phyloP scores from a whole-genome alignment of 345 rosid genomes.

The Eutrema yunnanense region DNA sequence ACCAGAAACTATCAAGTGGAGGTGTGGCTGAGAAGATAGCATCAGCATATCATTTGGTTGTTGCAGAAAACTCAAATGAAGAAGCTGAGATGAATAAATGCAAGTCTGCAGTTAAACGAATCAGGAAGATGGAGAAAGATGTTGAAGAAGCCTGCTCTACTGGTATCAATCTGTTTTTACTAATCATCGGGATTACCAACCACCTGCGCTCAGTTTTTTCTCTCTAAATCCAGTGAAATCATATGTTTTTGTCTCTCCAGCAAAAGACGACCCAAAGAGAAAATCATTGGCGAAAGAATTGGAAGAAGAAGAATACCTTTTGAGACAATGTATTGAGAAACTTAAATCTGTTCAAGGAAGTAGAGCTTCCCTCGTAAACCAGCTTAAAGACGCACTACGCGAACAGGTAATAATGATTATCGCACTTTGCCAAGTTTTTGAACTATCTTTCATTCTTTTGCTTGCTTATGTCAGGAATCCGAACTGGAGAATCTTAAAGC shows the following conservation, averaged over 20 bases:
- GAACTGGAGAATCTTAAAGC: conserved; percentile 78
- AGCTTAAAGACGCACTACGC: conserved; percentile 70
- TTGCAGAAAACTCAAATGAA: conserved; percentile 66
- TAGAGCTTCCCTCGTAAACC: conserved; percentile 69
- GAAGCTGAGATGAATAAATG: conserved; percentile 83
- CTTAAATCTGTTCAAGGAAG: conserved; percentile 71
- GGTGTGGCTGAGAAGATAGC: conserved; percentile 84
- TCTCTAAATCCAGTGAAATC: background rate
- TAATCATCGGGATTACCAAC: background rate
- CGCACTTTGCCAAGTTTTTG: background rate
- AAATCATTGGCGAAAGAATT: conserved; percentile 57
- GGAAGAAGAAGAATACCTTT: conserved; percentile 64
- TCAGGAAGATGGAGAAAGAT: conserved; percentile 85
- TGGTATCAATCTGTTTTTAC: conserved; percentile 37
- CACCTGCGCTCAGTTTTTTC: background rate
- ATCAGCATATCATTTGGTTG: conserved; percentile 73
- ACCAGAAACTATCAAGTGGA: conserved; percentile 75
- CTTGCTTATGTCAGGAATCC: conserved; percentile 53
- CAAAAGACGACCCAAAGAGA: conserved; percentile 51
- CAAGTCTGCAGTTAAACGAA: conserved; percentile 56
- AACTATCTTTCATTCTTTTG: conserved; percentile 3
- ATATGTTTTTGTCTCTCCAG: conserved; percentile 31
- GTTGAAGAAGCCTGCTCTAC: conserved; percentile 50
- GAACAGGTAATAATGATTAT: conserved; percentile 50
- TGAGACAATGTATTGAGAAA: conserved; percentile 75